Evolutionary conservation across 768 basidiomycete species (phyloP), one percentile per base, ranked within the genome.

Genomic region (Boletus speciosus): DNA sequence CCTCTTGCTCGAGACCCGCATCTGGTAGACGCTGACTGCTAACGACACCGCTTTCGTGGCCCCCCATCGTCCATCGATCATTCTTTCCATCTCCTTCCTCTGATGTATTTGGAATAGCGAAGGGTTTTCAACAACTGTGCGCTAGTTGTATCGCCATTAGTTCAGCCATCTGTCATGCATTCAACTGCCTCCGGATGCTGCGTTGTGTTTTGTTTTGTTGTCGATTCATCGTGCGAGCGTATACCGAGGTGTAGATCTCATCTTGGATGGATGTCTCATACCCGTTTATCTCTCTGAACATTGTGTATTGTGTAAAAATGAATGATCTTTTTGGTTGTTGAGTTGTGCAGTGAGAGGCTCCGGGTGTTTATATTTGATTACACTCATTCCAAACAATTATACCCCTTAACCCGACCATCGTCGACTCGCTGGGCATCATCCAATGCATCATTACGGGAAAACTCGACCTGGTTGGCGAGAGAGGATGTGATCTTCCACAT

Each of bases 1-100:
- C 71, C 76, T 98, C 64, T 74, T 98, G 65, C 81, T 96, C 15
- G 85, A 91, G 71, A 88, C 88, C 25, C 83, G 94, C 62, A 81
- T 93, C 65, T 96, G 94, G 93, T 96, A 79, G 78, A 78, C 6
- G 51, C 15, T 40, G 19, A 32, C 25, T 39, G 0, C 5, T 6
- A 6, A 32, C 2, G 3, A 37, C 5, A 6, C 4, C 14, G 16
- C 11, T 5, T 9, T 15, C 9, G 12, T 29, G 10, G 34, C 4
- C 11, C 3, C 23, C 7, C 23, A 6, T 31, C 19, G 29, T 38
- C 1, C 42, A 2, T 35, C 4, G 11, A 47, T 32, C 40, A 11
- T 6, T 41, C 15, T 16, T 38, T n/a, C 7, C 11, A 6, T 36
- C 47, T 34, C 8, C 14, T 0, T 38, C 36, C 40, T 32, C 21